These are phyloP conservation scores for Ceratobasidium sp. DNA, from an alignment of 1,284 basidiomycete species.

Conservation along the genomic window DNA sequence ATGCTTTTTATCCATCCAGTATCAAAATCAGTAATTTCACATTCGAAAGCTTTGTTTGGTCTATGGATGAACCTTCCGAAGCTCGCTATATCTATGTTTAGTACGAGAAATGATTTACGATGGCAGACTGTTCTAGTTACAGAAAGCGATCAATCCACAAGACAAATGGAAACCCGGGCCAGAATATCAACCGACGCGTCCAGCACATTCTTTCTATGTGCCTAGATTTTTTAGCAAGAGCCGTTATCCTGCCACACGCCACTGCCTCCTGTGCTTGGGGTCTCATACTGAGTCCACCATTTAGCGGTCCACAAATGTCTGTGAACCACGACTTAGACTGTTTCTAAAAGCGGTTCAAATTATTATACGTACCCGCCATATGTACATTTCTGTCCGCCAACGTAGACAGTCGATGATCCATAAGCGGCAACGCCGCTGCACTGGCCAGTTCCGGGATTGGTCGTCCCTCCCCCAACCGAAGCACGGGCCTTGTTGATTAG, in stretches of 20 bases:
- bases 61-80: too few species aligned
- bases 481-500: constrained; percentile 7
- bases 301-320: constrained; percentile 38
- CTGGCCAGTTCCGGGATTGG: constrained; percentile 27
- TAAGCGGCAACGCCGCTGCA: constrained; percentile 39
- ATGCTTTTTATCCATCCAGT: too few species aligned
- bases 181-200: neutral
- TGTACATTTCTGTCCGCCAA: constrained; percentile 42
- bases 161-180: neutral
- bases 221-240: constrained; percentile 12
- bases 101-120: too few species aligned
- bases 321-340: neutral
- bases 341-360: neutral
- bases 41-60: too few species aligned
- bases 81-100: too few species aligned
- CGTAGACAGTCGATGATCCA: constrained; percentile 39
- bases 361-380: constrained; percentile 37
- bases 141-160: neutral
- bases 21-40: too few species aligned
- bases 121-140: neutral
- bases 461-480: constrained; percentile 24
- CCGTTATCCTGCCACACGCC: constrained; percentile 35
- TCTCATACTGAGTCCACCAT: constrained; percentile 45
- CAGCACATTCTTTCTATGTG: neutral
- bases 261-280: constrained; percentile 40